Evolutionary conservation across 1,284 basidiomycete genomes (phyloP).

Genomic region (Ceratobasidium sp.): DNA sequence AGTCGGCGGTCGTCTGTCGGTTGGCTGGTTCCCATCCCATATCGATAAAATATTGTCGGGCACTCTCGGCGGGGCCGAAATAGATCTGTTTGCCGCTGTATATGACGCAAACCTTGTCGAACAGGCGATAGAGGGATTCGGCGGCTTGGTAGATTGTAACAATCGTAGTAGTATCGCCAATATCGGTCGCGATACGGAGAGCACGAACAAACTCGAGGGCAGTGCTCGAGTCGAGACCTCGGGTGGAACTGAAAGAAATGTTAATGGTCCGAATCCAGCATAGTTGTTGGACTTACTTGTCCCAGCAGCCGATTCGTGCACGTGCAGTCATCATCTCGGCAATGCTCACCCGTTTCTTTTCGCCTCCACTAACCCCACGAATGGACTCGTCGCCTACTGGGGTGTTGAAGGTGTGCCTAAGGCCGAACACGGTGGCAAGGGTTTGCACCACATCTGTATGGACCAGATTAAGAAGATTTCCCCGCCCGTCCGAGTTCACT

Average conservation of each 20-base stretch:
- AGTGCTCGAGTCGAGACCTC: conserved; percentile 8
- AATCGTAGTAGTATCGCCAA: conserved; percentile 49
- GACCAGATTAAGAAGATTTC: conserved; percentile 41
- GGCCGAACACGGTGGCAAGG: conserved; percentile 71
- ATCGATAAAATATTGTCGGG: conserved; percentile 55
- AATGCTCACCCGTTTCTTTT: conserved; percentile 70
- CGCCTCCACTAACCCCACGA: conserved; percentile 78
- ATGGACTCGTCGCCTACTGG: conserved; percentile 79
- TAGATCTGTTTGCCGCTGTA: conserved; percentile 59
- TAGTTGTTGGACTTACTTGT: conserved; percentile 50
- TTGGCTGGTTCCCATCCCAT: conserved; percentile 77
- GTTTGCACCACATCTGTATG: conserved; percentile 59
- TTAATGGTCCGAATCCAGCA: neutral
- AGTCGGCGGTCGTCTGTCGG: conserved; percentile 77
- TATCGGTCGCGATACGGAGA: conserved; percentile 51
- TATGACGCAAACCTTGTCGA: conserved; percentile 57
- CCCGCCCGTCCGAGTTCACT: neutral
- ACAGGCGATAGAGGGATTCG: conserved; percentile 47
- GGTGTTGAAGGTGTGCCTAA: conserved; percentile 74
- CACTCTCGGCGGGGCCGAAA: conserved; percentile 54
- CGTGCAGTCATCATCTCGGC: conserved; percentile 65
- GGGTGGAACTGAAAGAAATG: conserved; percentile 48
- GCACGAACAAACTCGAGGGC: conserved; percentile 51
- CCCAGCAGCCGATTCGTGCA: conserved; percentile 69
- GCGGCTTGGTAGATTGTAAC: conserved; percentile 55